Conservation (phyloP, 1,284 basidiomycete genomes). For the Cutaneotrichosporon cyanovorans region DNA sequence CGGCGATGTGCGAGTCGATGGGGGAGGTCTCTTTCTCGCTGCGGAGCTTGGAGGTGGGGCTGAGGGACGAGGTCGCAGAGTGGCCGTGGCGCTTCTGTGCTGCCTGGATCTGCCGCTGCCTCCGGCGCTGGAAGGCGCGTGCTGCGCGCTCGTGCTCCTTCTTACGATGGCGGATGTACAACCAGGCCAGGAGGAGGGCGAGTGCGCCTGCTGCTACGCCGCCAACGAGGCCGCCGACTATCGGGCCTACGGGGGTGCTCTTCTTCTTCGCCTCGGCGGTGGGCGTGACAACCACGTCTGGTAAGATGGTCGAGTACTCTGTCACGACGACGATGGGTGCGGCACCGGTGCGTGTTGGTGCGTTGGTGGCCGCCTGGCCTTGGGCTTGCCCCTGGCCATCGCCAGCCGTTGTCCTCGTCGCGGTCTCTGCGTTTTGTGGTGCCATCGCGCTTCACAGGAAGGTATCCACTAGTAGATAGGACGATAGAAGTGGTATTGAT, state of each 20-base stretch:
- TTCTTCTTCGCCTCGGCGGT: not conserved
- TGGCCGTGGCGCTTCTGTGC: not conserved
- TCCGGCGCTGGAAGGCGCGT: constrained; percentile 6
- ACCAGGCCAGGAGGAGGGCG: constrained; percentile 15
- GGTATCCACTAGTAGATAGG: too few species aligned
- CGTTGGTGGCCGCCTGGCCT: constrained; percentile 2
- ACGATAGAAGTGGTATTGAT: too few species aligned
- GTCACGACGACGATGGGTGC: constrained; percentile 13
- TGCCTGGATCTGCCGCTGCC: constrained; percentile 1
- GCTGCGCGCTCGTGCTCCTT: constrained; percentile 12
- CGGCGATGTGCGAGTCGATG: constrained; percentile 4
- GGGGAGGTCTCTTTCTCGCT: too few species aligned
- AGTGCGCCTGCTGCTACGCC: constrained; percentile 23
- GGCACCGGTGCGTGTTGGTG: not conserved
- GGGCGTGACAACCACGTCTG: not conserved
- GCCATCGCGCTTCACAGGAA: too few species aligned
- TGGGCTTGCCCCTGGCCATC: too few species aligned
- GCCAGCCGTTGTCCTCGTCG: too few species aligned
- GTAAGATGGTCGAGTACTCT: constrained; percentile 7
- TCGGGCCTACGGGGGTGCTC: constrained; percentile 12
- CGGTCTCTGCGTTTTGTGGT: too few species aligned
- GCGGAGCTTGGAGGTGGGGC: constrained; percentile 3
- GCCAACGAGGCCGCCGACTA: constrained; percentile 29
- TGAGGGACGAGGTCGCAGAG: constrained; percentile 1
- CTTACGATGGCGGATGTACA: constrained; percentile 14